A percentile compares a stretch with the other conserved stretches of the same genome.
Evolutionary conservation across 2,329 filamentous ascomycete genomes (phyloP).

Genomic region (Hortaea werneckii): DNA sequence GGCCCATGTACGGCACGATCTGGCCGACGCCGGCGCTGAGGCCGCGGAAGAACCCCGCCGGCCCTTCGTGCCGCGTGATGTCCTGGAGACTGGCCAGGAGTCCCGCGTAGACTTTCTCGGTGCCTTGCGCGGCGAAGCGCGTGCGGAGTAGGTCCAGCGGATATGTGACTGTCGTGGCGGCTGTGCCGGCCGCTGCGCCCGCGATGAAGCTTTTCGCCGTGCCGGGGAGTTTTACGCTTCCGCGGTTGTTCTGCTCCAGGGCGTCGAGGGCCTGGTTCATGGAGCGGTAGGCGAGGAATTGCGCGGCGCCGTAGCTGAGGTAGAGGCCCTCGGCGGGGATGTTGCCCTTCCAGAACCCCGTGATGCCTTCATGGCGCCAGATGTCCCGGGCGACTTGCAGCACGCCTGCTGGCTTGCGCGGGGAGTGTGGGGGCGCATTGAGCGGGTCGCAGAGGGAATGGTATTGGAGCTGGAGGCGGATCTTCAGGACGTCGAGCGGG

Average conservation of each 20-base stretch:
- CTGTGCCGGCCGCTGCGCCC: conserved; percentile 71
- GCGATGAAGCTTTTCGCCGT: conserved; percentile 71
- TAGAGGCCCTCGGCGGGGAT: conserved; percentile 92
- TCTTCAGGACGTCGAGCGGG: conserved; percentile 95
- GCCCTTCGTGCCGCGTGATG: conserved; percentile 67
- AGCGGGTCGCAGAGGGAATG: conserved; percentile 71
- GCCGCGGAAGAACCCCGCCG: conserved; percentile 76
- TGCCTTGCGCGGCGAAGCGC: conserved; percentile 91
- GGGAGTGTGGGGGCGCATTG: conserved; percentile 22
- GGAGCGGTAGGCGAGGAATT: conserved; percentile 82
- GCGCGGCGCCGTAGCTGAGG: conserved; percentile 75
- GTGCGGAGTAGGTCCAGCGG: conserved; percentile 88
- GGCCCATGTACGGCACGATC: conserved; percentile 92
- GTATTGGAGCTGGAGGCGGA: conserved; percentile 86
- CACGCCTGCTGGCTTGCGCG: conserved; percentile 13
- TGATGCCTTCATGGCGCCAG: conserved; percentile 68
- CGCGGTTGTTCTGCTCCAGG: conserved; percentile 31
- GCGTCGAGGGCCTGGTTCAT: conserved; percentile 57
- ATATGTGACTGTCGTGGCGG: conserved; percentile 77
- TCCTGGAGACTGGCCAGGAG: conserved; percentile 58
- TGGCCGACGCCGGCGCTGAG: conserved; percentile 71
- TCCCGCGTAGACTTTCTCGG: conserved; percentile 64
- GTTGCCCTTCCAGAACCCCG: conserved; percentile 92
- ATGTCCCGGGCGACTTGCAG: conserved; percentile 48
- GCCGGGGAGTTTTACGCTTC: conserved; percentile 47